Conservation (phyloP, 2,329 filamentous ascomycete genomes). For the Cladosporium colombiae region DNA sequence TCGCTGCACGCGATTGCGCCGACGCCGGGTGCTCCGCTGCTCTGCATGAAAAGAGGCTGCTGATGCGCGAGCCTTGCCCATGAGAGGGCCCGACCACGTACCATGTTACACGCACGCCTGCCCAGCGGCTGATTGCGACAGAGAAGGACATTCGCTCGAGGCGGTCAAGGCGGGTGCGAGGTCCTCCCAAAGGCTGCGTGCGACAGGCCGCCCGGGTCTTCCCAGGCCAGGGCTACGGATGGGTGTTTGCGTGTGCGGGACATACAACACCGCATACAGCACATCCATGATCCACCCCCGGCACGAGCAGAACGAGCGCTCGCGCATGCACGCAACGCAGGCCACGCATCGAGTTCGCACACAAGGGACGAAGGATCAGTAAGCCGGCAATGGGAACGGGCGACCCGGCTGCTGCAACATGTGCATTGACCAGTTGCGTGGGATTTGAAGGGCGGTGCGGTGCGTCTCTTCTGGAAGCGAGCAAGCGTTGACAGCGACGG, state of each 20-base stretch:
- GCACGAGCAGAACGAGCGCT: neutral
- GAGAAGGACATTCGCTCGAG: constrained; percentile 4
- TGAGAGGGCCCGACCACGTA: constrained; percentile 13
- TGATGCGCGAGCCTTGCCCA: neutral
- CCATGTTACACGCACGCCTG: constrained; percentile 12
- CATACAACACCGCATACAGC: neutral
- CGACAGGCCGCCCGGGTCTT: neutral
- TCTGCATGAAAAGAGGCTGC: constrained; percentile 11
- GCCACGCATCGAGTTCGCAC: neutral
- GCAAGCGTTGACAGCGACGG: constrained; percentile 1
- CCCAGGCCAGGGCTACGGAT: neutral
- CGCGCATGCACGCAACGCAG: neutral
- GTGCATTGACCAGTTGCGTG: constrained; percentile 10
- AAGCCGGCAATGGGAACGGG: neutral
- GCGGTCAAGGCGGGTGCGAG: constrained; percentile 10
- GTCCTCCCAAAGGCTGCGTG: constrained; percentile 1
- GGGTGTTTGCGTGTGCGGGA: neutral
- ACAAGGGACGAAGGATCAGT: constrained; percentile 4
- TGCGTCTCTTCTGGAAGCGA: neutral
- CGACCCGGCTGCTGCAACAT: constrained; percentile 6
- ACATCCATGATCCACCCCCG: neutral
- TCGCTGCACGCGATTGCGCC: constrained; percentile 9
- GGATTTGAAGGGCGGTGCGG: neutral
- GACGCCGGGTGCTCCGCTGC: neutral
- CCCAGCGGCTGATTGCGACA: constrained; percentile 13